Base-by-base conservation (phyloP, 116 monocot genomes). In the Iris pallida region DNA sequence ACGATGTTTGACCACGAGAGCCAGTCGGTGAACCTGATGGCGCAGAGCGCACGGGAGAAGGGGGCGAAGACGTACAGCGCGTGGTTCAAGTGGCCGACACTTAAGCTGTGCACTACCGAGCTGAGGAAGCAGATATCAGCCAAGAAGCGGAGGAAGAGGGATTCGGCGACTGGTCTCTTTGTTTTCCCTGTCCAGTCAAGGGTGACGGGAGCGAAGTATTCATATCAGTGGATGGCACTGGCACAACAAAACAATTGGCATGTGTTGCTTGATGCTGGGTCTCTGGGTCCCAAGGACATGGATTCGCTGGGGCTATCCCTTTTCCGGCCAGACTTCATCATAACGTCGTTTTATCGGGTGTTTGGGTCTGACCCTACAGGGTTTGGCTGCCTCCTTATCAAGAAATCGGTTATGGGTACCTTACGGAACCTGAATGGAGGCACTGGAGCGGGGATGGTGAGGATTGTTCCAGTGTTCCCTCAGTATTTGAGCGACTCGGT, bases 1-100 rank as follows among this genome's bases (percentile, higher is more conserved):
- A 98, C 98, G 5, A 98, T 98, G 98, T 93, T 98, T 42, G 98
- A 98, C 68, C 88, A 98, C 42, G 98, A 98, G 73, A 90, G 90
- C 68, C 93, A 93, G 78, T 98, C 98, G 0, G 93, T 93, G 53
- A 83, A 73, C 60, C 84, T 76, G 87, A 93, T 98, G 98, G 90
- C 78, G 0, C 90, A 88, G 74, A 68, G 88, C 7, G 98, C 98
- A 0, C 83, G 63, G 41, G 87, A 90, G 54, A 92, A 90, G 71
- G 93, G 97, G 0, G 97, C 97, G 2, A 92, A 88, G 63, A 66
- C 78, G 12, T 74, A 71, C 63, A 77, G 61, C 59, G 92, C 93
- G 1, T 79, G 83, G 79, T 98, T 92, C 79, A 82, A 76, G 65
- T 98, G 97, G 97, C 97, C 97, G 7, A 87, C 92, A 7, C 74